Conservation (phyloP, 73 alveolate genomes). For the Tetrahymena malaccensis region DNA sequence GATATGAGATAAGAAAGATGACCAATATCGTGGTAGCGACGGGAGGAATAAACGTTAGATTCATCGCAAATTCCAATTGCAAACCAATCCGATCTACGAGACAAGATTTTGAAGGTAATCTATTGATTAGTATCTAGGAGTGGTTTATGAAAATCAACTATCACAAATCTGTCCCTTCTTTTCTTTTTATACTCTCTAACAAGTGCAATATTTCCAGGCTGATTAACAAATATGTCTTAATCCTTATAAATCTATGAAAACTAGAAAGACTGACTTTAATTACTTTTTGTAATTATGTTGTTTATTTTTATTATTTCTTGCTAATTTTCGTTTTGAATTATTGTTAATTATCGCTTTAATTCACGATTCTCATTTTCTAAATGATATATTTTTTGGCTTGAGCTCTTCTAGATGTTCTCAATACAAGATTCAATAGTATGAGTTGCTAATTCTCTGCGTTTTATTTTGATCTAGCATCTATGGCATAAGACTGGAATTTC, state of each 20-base stretch:
- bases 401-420: background rate
- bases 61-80: conserved; percentile 31
- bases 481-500: background rate
- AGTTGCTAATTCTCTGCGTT: background rate
- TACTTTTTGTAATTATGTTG: background rate
- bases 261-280: background rate
- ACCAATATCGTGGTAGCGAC: conserved; percentile 20
- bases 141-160: background rate
- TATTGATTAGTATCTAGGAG: background rate
- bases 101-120: background rate
- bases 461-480: background rate
- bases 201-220: background rate
- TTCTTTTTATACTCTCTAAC: background rate
- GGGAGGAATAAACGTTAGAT: background rate
- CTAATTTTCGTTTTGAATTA: background rate
- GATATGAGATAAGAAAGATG: conserved; percentile 31
- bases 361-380: background rate
- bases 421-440: background rate
- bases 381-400: background rate
- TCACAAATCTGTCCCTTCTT: conserved; percentile 34
- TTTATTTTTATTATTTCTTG: background rate
- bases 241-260: conserved; percentile 15
- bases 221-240: conserved; percentile 7
- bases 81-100: conserved; percentile 28
- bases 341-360: background rate